These are phyloP conservation scores for Linum usitatissimum DNA, from an alignment of 345 rosid genomes.

Conservation along the genomic window DNA sequence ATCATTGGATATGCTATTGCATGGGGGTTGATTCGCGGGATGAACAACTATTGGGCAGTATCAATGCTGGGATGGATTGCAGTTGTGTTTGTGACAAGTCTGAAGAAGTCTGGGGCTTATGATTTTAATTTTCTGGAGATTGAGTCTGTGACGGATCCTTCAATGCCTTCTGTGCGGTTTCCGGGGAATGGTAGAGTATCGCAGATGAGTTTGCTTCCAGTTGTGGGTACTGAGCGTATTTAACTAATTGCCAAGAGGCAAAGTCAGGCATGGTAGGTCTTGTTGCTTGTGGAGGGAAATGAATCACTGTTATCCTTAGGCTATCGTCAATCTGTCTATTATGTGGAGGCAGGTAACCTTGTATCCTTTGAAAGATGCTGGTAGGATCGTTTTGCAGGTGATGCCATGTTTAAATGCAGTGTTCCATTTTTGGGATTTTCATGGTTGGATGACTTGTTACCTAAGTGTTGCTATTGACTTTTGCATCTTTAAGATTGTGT, in stretches of 20 bases:
- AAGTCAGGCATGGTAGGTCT: no score
- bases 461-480: no score
- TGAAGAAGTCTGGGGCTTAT: slow-evolving; percentile 82
- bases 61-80: slow-evolving; percentile 78
- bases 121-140: slow-evolving; percentile 76
- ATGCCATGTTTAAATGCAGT: no score
- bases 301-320: no score
- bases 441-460: no score
- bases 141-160: slow-evolving; percentile 76
- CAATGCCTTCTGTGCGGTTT: slow-evolving; percentile 76
- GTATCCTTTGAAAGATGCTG: no score
- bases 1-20: slow-evolving; percentile 88
- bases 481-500: no score
- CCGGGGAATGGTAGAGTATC: slow-evolving; percentile 62
- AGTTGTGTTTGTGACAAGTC: slow-evolving; percentile 62
- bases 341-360: no score
- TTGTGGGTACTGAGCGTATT: slow-evolving; percentile 57
- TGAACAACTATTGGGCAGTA: slow-evolving; percentile 91
- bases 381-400: no score
- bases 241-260: slow-evolving; percentile 10
- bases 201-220: slow-evolving; percentile 64
- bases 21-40: slow-evolving; percentile 90
- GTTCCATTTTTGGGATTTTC: no score
- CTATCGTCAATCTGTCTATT: no score
- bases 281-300: no score